Evolutionary conservation across 106 monocot genomes (phyloP).

Genomic region (Dendrobium chrysotoxum): DNA sequence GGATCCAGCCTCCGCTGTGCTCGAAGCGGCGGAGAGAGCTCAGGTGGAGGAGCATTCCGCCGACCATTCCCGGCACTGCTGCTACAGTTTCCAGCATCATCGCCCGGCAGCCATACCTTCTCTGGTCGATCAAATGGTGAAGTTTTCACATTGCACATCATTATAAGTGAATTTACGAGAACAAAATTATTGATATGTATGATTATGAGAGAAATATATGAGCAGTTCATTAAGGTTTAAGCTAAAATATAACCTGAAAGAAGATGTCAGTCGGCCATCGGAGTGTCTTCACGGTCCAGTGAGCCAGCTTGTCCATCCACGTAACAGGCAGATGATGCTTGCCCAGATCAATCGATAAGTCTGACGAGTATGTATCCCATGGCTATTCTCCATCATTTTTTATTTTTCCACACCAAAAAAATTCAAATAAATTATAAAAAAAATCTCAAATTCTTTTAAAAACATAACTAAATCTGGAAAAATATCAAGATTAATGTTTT

Average conservation of each 20-base stretch:
- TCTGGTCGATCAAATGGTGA: constrained; percentile 21
- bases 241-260: constrained; percentile 39
- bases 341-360: constrained; percentile 39
- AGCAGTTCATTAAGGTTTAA: neutral
- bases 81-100: constrained; percentile 97
- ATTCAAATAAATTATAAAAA: neutral
- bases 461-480: neutral
- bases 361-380: constrained; percentile 44
- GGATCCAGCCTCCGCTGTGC: constrained; percentile 85
- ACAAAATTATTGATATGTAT: neutral
- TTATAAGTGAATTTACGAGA: no score
- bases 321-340: constrained; percentile 58
- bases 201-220: no score
- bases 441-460: neutral
- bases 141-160: no score
- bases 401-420: no score
- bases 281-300: constrained; percentile 51
- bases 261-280: constrained; percentile 58
- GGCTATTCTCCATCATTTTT: constrained; percentile 21
- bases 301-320: constrained; percentile 46
- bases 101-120: constrained; percentile 77
- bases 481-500: neutral
- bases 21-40: constrained; percentile 76
- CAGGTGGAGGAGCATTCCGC: constrained; percentile 65
- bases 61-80: constrained; percentile 91